Conservation (phyloP, 1,139 yeast genomes). For the Geotrichum restrictum region DNA sequence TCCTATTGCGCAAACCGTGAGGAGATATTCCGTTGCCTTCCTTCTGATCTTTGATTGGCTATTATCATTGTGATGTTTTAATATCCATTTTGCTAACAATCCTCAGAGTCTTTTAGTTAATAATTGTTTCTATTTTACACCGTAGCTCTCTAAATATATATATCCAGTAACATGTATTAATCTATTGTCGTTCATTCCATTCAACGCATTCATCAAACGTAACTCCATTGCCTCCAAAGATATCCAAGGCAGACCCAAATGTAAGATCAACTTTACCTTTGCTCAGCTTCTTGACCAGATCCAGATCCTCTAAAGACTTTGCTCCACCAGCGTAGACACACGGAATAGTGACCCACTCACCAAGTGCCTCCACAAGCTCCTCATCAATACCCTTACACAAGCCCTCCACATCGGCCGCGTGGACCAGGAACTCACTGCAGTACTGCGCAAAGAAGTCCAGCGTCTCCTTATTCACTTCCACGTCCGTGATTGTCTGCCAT, state of each 20-base stretch:
- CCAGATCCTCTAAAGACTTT: conserved; percentile 62
- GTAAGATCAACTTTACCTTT: conserved; percentile 83
- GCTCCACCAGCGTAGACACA: conserved; percentile 98
- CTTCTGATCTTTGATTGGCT: conserved; percentile 14
- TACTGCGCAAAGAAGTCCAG: conserved; percentile 54
- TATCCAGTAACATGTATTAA: no score
- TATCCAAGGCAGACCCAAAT: conserved; percentile 87
- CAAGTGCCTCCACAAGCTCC: conserved; percentile 62
- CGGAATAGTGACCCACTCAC: conserved; percentile 76
- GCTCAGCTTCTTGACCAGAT: conserved; percentile 61
- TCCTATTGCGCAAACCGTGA: conserved; percentile 21
- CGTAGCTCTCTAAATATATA: background rate
- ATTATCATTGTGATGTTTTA: no score
- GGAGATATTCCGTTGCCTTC: conserved; percentile 23
- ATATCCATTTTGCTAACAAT: background rate
- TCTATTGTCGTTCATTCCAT: conserved; percentile 52
- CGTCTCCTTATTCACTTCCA: conserved; percentile 52
- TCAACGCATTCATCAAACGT: conserved; percentile 64
- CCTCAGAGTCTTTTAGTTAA: no score
- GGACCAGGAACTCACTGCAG: conserved; percentile 84
- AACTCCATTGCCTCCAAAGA: conserved; percentile 84
- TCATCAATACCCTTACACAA: conserved; percentile 88
- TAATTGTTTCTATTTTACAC: no score
- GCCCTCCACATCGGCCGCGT: conserved; percentile 98
- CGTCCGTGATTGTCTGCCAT: conserved; percentile 86